Conservation (phyloP, 768 basidiomycete genomes). For the Pilatotrama ljubarskyi region DNA sequence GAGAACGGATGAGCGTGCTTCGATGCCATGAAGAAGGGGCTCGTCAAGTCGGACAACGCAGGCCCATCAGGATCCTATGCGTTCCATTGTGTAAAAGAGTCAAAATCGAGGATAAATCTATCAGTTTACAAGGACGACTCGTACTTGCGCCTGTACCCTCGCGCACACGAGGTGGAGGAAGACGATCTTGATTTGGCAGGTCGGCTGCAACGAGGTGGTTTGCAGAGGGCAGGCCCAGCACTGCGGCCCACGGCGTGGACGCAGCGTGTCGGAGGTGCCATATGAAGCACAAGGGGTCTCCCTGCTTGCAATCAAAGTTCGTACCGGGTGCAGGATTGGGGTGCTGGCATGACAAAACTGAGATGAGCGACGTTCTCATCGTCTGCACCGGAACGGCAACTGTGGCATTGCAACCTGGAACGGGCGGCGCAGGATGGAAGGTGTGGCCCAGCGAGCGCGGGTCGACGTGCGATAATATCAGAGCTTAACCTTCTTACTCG, state of each 20-base stretch:
- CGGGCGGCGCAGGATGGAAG: constrained; percentile 28
- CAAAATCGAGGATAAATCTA: constrained; percentile 24
- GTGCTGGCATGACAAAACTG: constrained; percentile 29
- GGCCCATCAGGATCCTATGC: constrained; percentile 16
- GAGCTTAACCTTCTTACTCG: constrained; percentile 28
- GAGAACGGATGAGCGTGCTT: constrained; percentile 20
- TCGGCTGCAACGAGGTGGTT: constrained; percentile 52
- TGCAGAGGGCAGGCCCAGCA: constrained; percentile 49
- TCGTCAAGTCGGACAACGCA: constrained; percentile 8
- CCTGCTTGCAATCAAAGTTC: constrained; percentile 25
- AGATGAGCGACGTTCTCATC: constrained; percentile 9
- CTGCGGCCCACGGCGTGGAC: constrained; percentile 70
- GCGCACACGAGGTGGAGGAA: constrained; percentile 32
- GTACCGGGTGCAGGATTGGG: constrained; percentile 27
- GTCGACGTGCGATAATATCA: constrained; percentile 21
- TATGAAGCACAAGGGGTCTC: constrained; percentile 53
- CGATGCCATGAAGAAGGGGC: constrained; percentile 17
- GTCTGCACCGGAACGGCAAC: constrained; percentile 31
- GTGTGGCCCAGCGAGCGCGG: constrained; percentile 27
- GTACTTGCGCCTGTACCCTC: constrained; percentile 13
- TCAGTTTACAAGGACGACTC: constrained; percentile 16
- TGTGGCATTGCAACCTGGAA: constrained; percentile 27
- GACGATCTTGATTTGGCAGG: constrained; percentile 52
- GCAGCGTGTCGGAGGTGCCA: constrained; percentile 60
- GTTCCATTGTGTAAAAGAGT: constrained; percentile 23